Base-by-base conservation (phyloP, 2,329 filamentous ascomycete species). In the Eutypella sp. region DNA sequence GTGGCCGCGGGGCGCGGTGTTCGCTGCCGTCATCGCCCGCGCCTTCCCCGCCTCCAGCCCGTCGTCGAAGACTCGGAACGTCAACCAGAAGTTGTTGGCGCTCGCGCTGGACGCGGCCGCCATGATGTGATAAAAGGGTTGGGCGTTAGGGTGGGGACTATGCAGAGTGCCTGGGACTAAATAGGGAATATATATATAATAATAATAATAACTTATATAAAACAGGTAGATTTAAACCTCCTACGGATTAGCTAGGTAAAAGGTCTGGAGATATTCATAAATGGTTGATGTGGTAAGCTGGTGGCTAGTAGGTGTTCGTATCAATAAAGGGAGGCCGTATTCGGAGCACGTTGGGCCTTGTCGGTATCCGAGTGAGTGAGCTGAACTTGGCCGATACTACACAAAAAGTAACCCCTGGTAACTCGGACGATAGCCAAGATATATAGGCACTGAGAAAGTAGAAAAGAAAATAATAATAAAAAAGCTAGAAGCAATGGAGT, bases 61-160 rank as follows among this genome's bases (percentile, higher is more conserved):
- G 58, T 74, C 70, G 51, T 65, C 63, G 55, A 71, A 62, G 40
- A 71, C 64, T 45, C 67, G 66, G 54, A 76, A 75, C 47, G 71
- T 66, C 34, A 76, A 68, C 67, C 68, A 71, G 61, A 74, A 71
- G 18, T 44, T 42, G 3, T 52, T 47, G 20, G 46, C 19, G 37
- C 43, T 1, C 34, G 13, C 10, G 38, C 7, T 24, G 45, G 27
- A 40, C 40, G 38, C 18, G n/a, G 19, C n/a, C n/a, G n/a, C n/a
- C 3, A 19, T 27, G n/a, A 23, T 19, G 23, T 19, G 19, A 18
- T 29, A 5, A 34, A 10, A 47, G 41, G 10, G 36, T 16, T 5
- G 43, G 25, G 13, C 36, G 13, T 20, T 40, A 38, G 18, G 10
- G 4, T 13, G 13, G 25, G 25, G 25, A n/a, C n/a, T n/a, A n/a